These are phyloP conservation scores for Phaeotremella fagi DNA, from an alignment of 768 basidiomycete species.

Conservation along the genomic window DNA sequence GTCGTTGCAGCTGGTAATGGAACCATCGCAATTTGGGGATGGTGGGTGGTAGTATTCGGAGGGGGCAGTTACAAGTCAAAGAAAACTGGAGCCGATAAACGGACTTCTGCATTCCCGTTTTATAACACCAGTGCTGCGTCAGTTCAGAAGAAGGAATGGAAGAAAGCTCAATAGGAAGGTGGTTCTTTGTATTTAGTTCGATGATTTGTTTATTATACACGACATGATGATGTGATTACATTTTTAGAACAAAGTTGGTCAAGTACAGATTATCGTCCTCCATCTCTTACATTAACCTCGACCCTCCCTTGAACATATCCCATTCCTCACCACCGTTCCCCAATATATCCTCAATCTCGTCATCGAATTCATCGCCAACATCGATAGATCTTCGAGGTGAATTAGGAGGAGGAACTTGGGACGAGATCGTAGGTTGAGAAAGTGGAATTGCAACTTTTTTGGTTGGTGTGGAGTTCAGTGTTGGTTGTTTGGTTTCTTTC, in stretches of 20 bases:
- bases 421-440: neutral
- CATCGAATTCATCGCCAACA: neutral
- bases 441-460: neutral
- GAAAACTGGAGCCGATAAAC: slow-evolving; percentile 62
- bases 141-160: slow-evolving; percentile 59
- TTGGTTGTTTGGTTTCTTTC: no score
- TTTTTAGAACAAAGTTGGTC: no score
- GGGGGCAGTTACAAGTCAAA: slow-evolving; percentile 2
- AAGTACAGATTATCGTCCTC: no score
- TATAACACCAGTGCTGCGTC: slow-evolving; percentile 67
- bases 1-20: slow-evolving; percentile 34
- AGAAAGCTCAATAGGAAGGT: slow-evolving; percentile 50
- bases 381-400: neutral
- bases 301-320: no score
- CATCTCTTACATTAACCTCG: no score
- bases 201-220: no score
- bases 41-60: slow-evolving; percentile 47
- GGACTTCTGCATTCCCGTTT: slow-evolving; percentile 73
- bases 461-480: no score
- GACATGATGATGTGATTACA: no score
- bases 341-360: neutral
- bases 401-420: neutral
- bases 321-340: no score
- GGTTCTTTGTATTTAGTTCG: no score
- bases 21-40: slow-evolving; percentile 42